These are phyloP conservation scores for Ophiostoma ulmi DNA, from an alignment of 2,329 filamentous ascomycete species.

Conservation along the genomic window DNA sequence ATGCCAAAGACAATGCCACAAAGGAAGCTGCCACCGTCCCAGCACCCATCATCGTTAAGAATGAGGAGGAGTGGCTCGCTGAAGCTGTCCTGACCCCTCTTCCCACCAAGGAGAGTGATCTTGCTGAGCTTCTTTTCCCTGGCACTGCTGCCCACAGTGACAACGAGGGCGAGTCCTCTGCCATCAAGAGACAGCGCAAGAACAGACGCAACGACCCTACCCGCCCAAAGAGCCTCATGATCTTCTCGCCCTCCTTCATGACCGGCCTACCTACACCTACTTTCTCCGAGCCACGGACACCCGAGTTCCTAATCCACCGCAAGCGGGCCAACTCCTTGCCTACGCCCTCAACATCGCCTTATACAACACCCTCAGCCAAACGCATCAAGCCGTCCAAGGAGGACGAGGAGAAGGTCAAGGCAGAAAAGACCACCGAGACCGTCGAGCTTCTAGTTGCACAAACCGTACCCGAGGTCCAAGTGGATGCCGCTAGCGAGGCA, in stretches of 20 bases:
- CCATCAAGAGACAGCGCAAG: constrained; percentile 23
- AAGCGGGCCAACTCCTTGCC: constrained; percentile 50
- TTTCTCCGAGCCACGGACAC: constrained; percentile 36
- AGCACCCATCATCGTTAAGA: not conserved
- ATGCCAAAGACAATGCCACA: not conserved
- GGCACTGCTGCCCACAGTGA: constrained; percentile 60
- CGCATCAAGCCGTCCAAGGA: constrained; percentile 20
- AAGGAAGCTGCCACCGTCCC: not conserved
- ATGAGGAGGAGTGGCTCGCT: constrained; percentile 39
- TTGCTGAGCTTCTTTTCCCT: constrained; percentile 76
- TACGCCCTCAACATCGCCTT: constrained; percentile 34
- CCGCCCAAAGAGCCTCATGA: constrained; percentile 47
- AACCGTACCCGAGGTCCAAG: not conserved
- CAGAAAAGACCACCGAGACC: not conserved
- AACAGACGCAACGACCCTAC: constrained; percentile 32
- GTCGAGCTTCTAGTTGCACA: not conserved
- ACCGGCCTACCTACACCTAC: constrained; percentile 35
- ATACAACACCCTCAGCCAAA: constrained; percentile 27
- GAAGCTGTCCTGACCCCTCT: constrained; percentile 60
- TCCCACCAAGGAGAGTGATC: constrained; percentile 60
- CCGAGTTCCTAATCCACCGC: constrained; percentile 30
- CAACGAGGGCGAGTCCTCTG: constrained; percentile 50
- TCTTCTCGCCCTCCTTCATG: constrained; percentile 32
- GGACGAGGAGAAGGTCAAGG: constrained; percentile 14
- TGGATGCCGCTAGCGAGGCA: not conserved